Base-by-base conservation (phyloP, 2,329 filamentous ascomycete species). In the Hymenotorrendiella dingleyae region DNA sequence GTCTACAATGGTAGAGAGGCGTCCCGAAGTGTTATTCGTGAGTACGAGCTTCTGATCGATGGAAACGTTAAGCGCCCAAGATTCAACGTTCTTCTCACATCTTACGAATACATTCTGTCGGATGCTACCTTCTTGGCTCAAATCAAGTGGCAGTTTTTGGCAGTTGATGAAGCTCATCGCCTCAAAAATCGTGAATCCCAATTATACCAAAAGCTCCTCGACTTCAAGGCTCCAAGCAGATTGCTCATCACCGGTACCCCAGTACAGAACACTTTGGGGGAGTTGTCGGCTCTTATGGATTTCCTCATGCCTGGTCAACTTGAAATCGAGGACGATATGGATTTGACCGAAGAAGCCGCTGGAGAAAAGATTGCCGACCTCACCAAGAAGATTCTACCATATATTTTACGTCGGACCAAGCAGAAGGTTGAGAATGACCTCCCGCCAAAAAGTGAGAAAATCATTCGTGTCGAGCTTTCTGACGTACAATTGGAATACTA, bases 401-500 rank as follows among this genome's bases (percentile, higher is more conserved):
- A 86, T 62, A 97, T 98, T 71, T 73, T 98, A 40, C 87, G 93
- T 28, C 84, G 93, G 39, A 97, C 93, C 14, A 98, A 98, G 66
- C 87, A 95, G 61, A 96, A 93, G 43, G 94, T 98, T 6, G 93
- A 97, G 63, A 94, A 90, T 17, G 93, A 98, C 54, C 71, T 98
- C 20, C 93, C 93, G 10, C 89, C 91, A 1, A 98, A 98, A 70
- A 95, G 88, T 0, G 93, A 98, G 64, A 98, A 97, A 70, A 98
- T 98, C 53, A 94, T 98, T 62, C 88, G 94, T 43, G 93, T 98
- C 29, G 93, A 97, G 64, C 73, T 98, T 38, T 94, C 93, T 0
- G 93, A 98, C 64, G 83, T 97, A 21, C 93, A 98, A 61, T 72
- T 97, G 8, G 91, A 98, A 52, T 97, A 96, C 64, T 98, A 98